Evolutionary conservation across 1,284 basidiomycete genomes (phyloP), one percentile per base, ranked within the genome.

Genomic region (Ustilago hordei): DNA sequence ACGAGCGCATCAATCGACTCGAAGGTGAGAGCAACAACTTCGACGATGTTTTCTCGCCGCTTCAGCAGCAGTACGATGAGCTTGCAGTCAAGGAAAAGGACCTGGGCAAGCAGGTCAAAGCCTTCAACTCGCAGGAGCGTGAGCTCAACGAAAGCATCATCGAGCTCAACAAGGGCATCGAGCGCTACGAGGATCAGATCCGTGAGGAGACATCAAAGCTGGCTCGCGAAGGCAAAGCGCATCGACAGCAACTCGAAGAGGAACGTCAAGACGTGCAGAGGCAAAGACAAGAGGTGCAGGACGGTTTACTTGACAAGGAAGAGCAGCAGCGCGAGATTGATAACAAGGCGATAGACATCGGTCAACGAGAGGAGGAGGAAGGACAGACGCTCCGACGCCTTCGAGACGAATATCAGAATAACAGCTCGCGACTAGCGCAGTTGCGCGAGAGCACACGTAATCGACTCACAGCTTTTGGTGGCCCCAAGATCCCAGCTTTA

Each of bases 141-240:
- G 73, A 81, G 41, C 61, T 80, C 45, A 78, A 73, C 57, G 73
- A 77, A 36, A 75, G 69, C 56, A 77, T 79, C 50, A 67, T 65
- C 57, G 75, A 73, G n/a, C 43, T 83, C 54, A 77, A 79, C 68
- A 65, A 55, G 23, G 61, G 67, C 35, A 91, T 93, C 64, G 82
- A 87, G 87, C 88, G 0, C 87, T 90, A 47, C 64, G 87, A 91
- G 5, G 74, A 81, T 12, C 87, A 90, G 62, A 92, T 94, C 56
- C 86, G 81, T 15, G 73, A 69, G 13, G 83, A 82, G 59, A 70
- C 70, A n/a, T 75, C 70, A 17, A 79, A 80, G 47, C 76, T 81
- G 17, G 79, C 80, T 11, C 83, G 86, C 23, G 79, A 80, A 34
- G 74, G 87, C 32, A 60, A 71, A 45, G 70, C 71, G 17, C 66